Evolutionary conservation across 1,139 yeast genomes (phyloP).

Genomic region (Nadsonia starkeyi-henricii): DNA sequence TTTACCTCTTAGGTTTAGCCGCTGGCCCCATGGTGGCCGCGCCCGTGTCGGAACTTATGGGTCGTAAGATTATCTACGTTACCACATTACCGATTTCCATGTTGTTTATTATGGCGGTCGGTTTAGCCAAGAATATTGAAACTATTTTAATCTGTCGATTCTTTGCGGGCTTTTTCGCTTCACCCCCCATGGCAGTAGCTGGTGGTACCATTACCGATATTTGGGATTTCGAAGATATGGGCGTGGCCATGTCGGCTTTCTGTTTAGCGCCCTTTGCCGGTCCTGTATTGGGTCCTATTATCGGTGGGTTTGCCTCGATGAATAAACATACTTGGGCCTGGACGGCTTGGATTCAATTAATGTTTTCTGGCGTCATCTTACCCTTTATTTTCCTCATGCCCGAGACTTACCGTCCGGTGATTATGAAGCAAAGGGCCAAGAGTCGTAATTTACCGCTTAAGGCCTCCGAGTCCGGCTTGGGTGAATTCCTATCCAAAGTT

Average conservation of each 20-base stretch:
- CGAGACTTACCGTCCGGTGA: slow-evolving; percentile 48
- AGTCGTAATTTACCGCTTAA: slow-evolving; percentile 46
- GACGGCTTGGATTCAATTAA: slow-evolving; percentile 46
- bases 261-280: slow-evolving; percentile 47
- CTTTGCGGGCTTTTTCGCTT: slow-evolving; percentile 51
- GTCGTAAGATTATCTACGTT: slow-evolving; percentile 39
- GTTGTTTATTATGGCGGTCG: slow-evolving; percentile 46
- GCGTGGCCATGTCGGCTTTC: slow-evolving; percentile 45
- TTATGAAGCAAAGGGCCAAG: slow-evolving; percentile 33
- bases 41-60: slow-evolving; percentile 47
- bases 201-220: slow-evolving; percentile 58
- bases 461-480: slow-evolving; percentile 39
- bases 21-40: slow-evolving; percentile 47
- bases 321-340: slow-evolving; percentile 35
- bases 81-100: slow-evolving; percentile 37
- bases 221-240: slow-evolving; percentile 38
- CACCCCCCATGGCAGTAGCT: slow-evolving; percentile 56
- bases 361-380: slow-evolving; percentile 34
- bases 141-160: slow-evolving; percentile 46
- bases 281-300: slow-evolving; percentile 47
- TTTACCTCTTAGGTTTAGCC: slow-evolving; percentile 49
- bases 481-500: slow-evolving; percentile 13
- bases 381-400: slow-evolving; percentile 32
- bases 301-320: slow-evolving; percentile 43
- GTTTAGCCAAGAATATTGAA: slow-evolving; percentile 36